A percentile compares a stretch with the other conserved stretches of the same genome.
phyloP scores from a whole-genome alignment of 352 stramenopile genomes.

The Globisporangium iwayamae region DNA sequence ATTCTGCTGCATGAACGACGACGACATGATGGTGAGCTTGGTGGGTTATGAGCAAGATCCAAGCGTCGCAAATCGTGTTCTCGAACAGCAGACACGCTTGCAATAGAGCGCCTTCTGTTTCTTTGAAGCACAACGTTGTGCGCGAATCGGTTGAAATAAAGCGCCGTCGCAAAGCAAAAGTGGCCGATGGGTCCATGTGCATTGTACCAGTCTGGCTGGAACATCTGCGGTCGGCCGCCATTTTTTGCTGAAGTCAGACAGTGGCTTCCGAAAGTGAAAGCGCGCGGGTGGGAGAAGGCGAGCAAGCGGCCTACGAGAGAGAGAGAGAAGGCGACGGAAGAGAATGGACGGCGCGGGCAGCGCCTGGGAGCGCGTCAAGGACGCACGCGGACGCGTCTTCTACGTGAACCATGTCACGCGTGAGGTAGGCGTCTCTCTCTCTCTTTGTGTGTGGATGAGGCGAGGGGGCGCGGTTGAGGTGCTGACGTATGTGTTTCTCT shows the following conservation, averaged over 20 bases:
- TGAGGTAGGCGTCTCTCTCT: conserved; percentile 41
- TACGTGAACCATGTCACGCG: conserved; percentile 83
- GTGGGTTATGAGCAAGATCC: too few species aligned
- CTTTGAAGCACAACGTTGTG: too few species aligned
- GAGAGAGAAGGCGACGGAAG: not conserved
- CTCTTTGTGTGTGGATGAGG: not conserved
- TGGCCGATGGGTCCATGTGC: conserved; percentile 2
- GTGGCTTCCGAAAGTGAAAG: not conserved
- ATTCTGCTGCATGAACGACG: too few species aligned
- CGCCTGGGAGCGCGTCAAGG: conserved; percentile 74
- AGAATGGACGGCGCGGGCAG: conserved; percentile 10
- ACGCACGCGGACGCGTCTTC: conserved; percentile 81
- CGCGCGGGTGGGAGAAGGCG: not conserved
- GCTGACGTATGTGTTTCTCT: conserved; percentile 3
- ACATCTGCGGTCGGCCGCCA: not conserved
- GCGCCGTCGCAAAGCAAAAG: not conserved
- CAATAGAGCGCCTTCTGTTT: not conserved
- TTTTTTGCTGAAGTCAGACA: not conserved
- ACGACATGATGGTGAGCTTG: too few species aligned
- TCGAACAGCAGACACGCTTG: not conserved
- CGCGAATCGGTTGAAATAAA: too few species aligned
- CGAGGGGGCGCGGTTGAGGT: not conserved
- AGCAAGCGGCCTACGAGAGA: not conserved
- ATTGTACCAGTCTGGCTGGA: not conserved
- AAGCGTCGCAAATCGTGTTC: too few species aligned